Evolutionary conservation across 257 asterid species (phyloP), one percentile per base, ranked within the genome.

Genomic region (Petunia secreta): DNA sequence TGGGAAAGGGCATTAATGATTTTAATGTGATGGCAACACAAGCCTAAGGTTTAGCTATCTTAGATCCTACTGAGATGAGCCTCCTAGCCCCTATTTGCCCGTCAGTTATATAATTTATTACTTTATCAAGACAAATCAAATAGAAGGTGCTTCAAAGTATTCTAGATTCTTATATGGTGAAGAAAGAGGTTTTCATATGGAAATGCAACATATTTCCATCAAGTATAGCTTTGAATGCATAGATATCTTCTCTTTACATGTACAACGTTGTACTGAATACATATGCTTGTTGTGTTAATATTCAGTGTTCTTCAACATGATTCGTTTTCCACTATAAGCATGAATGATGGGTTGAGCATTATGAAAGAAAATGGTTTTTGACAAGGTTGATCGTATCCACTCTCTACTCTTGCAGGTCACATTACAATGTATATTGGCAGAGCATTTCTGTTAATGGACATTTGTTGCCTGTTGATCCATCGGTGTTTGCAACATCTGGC

Each of bases 371-470:
- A 69, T 73, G 77, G n/a, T n/a, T n/a, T n/a, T n/a, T n/a, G n/a
- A n/a, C n/a, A n/a, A n/a, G n/a, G n/a, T n/a, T n/a, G n/a, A n/a
- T 73, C 3, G 5, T 73, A 50, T 11, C 77, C 2, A 1, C 40
- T 50, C 13, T 48, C 62, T 7, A 34, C 46, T 73, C 25, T 50
- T 36, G 79, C 98, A 94, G 98, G 93, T 89, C 91, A 53, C 98
- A 94, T 83, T 92, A 94, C 85, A 94, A 94, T 85, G 88, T 94
- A 84, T 85, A 91, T 82, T 89, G 92, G 79, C 92, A 88, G 89
- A 91, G 89, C 88, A 91, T 94, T 85, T 85, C 95, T 83, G 95
- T 94, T 80, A 91, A 86, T 82, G 97, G 98, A 83, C 92, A 89
- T 77, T 38, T 86, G 81, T 79, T 94, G 83, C 90, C 93, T 58